phyloP scores from a whole-genome alignment of 306 rosid species.

The Dryas alaskensis region DNA sequence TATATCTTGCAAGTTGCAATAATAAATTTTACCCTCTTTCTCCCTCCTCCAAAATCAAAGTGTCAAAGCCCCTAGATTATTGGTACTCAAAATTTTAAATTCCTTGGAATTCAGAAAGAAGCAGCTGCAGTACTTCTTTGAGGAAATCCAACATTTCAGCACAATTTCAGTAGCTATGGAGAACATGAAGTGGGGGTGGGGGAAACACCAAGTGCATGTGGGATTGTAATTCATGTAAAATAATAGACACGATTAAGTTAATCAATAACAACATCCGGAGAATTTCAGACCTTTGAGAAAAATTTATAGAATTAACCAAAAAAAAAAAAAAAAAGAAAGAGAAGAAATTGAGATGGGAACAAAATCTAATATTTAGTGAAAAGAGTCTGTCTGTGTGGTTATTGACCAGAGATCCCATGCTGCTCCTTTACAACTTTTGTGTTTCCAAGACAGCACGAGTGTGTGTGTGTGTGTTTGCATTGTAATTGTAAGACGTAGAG shows the following conservation, averaged over 20 bases:
- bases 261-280: neutral
- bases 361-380: slow-evolving; percentile 45
- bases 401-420: slow-evolving; percentile 59
- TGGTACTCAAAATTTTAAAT: neutral
- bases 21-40: too few species aligned
- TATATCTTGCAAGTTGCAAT: too few species aligned
- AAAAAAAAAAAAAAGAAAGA: neutral
- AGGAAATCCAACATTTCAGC: slow-evolving; percentile 36
- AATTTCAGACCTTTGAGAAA: neutral
- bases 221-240: slow-evolving; percentile 31
- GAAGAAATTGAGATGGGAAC: slow-evolving; percentile 33
- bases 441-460: slow-evolving; percentile 84
- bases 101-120: slow-evolving; percentile 30
- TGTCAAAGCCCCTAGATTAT: slow-evolving; percentile 3
- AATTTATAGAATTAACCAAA: neutral
- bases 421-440: slow-evolving; percentile 24
- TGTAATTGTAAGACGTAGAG: slow-evolving; percentile 39
- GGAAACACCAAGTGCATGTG: slow-evolving; percentile 42
- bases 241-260: neutral
- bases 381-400: slow-evolving; percentile 30
- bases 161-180: slow-evolving; percentile 39
- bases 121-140: slow-evolving; percentile 18
- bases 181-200: slow-evolving; percentile 37
- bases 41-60: neutral
- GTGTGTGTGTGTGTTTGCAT: slow-evolving; percentile 32